phyloP scores from a whole-genome alignment of 164 flowering plant species.

The grape (Vitis vinifera) region ASM3070453v1 NC_081819.1:17803501-17804000 shows the following conservation, averaged over 20 bases:
- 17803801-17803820: too few species aligned
- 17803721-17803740: not conserved
- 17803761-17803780: not conserved
- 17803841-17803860: too few species aligned
- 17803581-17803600: slow-evolving; percentile 8
- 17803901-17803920: too few species aligned
- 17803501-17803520: not conserved
- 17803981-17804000: too few species aligned
- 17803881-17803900: too few species aligned
- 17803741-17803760: not conserved
- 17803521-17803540: not conserved
- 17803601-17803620: slow-evolving; percentile 21
- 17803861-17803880: too few species aligned
- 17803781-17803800: too few species aligned
- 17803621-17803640: not conserved
- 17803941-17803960: too few species aligned
- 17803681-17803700: not conserved
- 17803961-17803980: too few species aligned
- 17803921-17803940: too few species aligned
- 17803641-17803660: slow-evolving; percentile 11
- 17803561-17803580: slow-evolving; percentile 10
- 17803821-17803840: too few species aligned
- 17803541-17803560: slow-evolving; percentile 11
- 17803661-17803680: slow-evolving; percentile 2
- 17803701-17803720: slow-evolving; percentile 14